phyloP scores from a whole-genome alignment of 345 rosid species.

The Mallotus nudiflorus region DNA sequence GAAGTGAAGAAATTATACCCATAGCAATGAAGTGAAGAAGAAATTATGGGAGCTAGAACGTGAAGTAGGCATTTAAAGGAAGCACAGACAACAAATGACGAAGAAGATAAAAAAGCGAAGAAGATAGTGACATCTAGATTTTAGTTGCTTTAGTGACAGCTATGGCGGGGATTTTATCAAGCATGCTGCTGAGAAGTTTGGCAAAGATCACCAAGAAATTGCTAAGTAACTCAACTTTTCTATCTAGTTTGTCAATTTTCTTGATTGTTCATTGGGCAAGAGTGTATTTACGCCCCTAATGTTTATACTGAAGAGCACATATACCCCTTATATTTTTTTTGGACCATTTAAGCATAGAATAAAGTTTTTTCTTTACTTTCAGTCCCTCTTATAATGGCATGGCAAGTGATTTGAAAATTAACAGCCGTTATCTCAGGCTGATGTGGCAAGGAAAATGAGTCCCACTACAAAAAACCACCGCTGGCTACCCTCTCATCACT shows the following conservation, averaged over 20 bases:
- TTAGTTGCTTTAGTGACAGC: constrained; percentile 49
- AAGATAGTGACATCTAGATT: constrained; percentile 36
- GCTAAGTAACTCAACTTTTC: constrained; percentile 54
- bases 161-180: constrained; percentile 58
- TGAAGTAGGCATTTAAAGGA: constrained; percentile 39
- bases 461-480: too few species aligned
- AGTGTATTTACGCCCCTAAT: too few species aligned
- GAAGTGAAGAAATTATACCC: constrained; percentile 25
- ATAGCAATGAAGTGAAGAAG: constrained; percentile 32
- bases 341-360: too few species aligned
- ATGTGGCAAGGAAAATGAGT: too few species aligned
- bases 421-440: too few species aligned
- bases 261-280: too few species aligned
- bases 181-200: constrained; percentile 57
- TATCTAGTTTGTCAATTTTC: background rate
- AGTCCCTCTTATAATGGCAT: too few species aligned
- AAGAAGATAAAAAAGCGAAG: background rate
- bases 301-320: too few species aligned
- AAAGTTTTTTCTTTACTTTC: too few species aligned
- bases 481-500: too few species aligned
- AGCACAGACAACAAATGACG: background rate
- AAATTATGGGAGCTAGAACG: constrained; percentile 45
- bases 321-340: too few species aligned
- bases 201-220: constrained; percentile 66
- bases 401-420: too few species aligned